Evolutionary conservation across 2,329 filamentous ascomycete species (phyloP), one percentile per base, ranked within the genome.

Genomic region (Fusarium dimerum): DNA sequence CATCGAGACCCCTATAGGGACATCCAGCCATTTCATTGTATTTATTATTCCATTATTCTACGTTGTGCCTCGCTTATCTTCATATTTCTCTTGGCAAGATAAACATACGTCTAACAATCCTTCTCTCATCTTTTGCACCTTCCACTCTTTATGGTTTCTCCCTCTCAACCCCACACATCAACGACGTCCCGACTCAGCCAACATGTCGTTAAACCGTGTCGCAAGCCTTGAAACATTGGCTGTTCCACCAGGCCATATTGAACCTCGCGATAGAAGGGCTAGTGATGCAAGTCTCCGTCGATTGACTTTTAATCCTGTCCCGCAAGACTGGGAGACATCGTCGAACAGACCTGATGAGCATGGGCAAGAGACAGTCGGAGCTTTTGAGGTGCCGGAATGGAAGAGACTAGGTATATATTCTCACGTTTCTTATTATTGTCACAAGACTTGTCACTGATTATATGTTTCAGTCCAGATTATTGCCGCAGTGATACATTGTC

Each of bases 361-460:
- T 5, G 45, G 47, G 40, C 68, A 72, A n/a, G 73, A 77, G 45
- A 73, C 78, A 6, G 72, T 82, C 10, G 76, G 77, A 5, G 80
- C 80, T 12, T 83, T 82, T 55, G 76, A 82, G 59, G 79, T 83
- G 29, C 76, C 79, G 30, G 68, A 66, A 56, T 82, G 80, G 80
- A 82, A 79, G 67, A 73, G 80, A 59, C 66, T 79, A 48, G 68
- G 79, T 82, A 68, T 66, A 79, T 59, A 26, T 26, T 7, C 7
- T 7, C 20, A 26, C 7, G 20, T 26, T 26, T 26, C 20, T 26
- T 26, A 26, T 26, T 7, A 26, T 26, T 26, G 4, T 26, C 20
- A n/a, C 20, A 26, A 26, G 20, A 39, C 16, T 42, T 41, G 38
- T 16, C 13, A 40, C 44, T 1, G 32, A n/a, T 36, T 32, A 20